A percentile compares a stretch with the other conserved stretches of the same genome.
Evolutionary conservation across 257 asterid species (phyloP).

Genomic region (Orobanche coerulescens): DNA sequence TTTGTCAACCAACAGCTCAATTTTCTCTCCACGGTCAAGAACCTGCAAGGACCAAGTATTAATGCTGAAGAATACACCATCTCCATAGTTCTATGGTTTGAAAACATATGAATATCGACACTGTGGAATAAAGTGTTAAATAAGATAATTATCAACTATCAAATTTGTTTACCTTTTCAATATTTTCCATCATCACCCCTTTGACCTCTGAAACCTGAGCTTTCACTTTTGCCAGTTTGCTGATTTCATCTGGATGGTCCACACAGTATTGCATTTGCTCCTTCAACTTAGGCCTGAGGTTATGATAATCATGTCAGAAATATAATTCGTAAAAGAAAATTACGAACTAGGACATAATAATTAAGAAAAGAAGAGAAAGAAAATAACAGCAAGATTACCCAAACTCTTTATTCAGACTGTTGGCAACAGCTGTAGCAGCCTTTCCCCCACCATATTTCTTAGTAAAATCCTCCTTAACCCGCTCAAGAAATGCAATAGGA

Average conservation of each 20-base stretch:
- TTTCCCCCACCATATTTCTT: constrained; percentile 84
- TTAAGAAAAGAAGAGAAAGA: neutral
- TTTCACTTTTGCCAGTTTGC: constrained; percentile 43
- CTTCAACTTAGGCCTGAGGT: constrained; percentile 38
- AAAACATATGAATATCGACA: neutral
- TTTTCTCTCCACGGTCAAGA: constrained; percentile 54
- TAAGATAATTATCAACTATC: neutral
- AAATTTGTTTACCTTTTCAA: constrained; percentile 31
- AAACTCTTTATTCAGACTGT: constrained; percentile 65
- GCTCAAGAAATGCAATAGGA: constrained; percentile 73
- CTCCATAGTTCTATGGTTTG: neutral
- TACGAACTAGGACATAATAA: neutral
- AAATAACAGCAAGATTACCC: constrained; percentile 40
- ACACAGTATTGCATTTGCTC: constrained; percentile 51
- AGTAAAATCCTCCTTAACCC: constrained; percentile 65
- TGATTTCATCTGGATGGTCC: constrained; percentile 44
- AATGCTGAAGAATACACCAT: constrained; percentile 1
- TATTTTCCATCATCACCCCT: constrained; percentile 55
- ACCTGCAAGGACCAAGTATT: constrained; percentile 26
- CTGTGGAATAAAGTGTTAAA: neutral
- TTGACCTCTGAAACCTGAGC: constrained; percentile 52
- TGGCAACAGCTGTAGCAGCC: constrained; percentile 82
- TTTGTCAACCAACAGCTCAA: constrained; percentile 45
- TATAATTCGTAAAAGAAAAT: neutral
- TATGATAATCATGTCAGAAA: neutral